These are phyloP conservation scores for Mortierella alpina DNA, from an alignment of 192 early-diverging fungal species.

Conservation along the genomic window DNA sequence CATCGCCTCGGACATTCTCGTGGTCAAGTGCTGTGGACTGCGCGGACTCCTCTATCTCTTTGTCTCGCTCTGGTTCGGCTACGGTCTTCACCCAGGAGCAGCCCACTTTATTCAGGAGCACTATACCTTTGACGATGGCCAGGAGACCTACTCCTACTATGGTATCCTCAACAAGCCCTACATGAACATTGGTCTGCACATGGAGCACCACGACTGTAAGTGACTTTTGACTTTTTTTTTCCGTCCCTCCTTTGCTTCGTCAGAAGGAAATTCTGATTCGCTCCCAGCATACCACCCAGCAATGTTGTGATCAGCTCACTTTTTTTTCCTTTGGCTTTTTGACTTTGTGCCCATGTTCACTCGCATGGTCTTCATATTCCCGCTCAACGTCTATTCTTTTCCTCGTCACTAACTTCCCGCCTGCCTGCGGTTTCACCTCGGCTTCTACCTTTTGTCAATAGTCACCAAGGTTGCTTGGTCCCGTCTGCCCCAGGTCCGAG, in stretches of 20 bases:
- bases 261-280: conserved; percentile 17
- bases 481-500: conserved; percentile 81
- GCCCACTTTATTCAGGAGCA: conserved; percentile 99
- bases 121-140: conserved; percentile 92
- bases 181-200: conserved; percentile 98
- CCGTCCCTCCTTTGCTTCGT: neutral
- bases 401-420: no score
- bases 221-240: conserved; percentile 38
- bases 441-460: neutral
- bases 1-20: conserved; percentile 62
- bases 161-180: conserved; percentile 86
- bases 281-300: neutral
- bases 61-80: conserved; percentile 81
- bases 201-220: conserved; percentile 98
- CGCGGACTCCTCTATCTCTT: conserved; percentile 77
- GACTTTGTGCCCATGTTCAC: neutral
- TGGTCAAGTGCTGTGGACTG: conserved; percentile 68
- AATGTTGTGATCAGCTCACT: conserved; percentile 6
- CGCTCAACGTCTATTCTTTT: conserved; percentile 5
- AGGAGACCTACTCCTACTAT: conserved; percentile 99
- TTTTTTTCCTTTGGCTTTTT: neutral
- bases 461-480: conserved; percentile 83
- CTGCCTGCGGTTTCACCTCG: neutral
- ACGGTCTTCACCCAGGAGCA: conserved; percentile 90
- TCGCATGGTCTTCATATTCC: neutral